Evolutionary conservation across 306 rosid genomes (phyloP).

Genomic region (Vicia faba): DNA sequence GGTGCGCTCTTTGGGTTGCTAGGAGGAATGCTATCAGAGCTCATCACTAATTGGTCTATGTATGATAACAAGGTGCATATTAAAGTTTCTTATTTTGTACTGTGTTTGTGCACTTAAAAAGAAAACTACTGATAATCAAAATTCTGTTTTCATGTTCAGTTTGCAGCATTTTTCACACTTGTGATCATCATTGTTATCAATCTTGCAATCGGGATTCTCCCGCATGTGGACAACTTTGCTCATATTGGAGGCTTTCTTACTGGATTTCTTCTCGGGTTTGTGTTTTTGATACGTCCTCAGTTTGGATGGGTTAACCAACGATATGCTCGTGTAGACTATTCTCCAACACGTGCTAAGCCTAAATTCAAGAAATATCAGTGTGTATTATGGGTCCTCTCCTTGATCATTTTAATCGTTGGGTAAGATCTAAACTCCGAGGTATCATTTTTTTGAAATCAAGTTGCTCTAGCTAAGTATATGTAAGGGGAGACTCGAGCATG

Average conservation of each 20-base stretch:
- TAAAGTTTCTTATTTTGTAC: slow-evolving; percentile 19
- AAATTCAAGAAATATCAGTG: slow-evolving; percentile 86
- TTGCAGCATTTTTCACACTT: slow-evolving; percentile 74
- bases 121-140: slow-evolving; percentile 21
- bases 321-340: slow-evolving; percentile 49
- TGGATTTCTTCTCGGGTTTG: slow-evolving; percentile 90
- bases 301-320: slow-evolving; percentile 87
- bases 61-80: slow-evolving; percentile 75
- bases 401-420: slow-evolving; percentile 75
- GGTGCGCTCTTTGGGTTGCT: slow-evolving; percentile 96
- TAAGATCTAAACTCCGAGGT: slow-evolving; percentile 42
- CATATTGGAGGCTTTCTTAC: slow-evolving; percentile 95
- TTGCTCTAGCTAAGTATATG: slow-evolving; percentile 7
- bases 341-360: slow-evolving; percentile 48
- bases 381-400: slow-evolving; percentile 75
- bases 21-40: slow-evolving; percentile 98
- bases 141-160: slow-evolving; percentile 49
- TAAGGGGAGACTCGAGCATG: too few species aligned
- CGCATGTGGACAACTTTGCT: slow-evolving; percentile 96
- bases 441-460: slow-evolving; percentile 16
- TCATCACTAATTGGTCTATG: slow-evolving; percentile 90
- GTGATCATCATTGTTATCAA: slow-evolving; percentile 75
- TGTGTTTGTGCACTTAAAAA: slow-evolving; percentile 11
- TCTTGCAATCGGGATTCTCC: slow-evolving; percentile 93
- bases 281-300: slow-evolving; percentile 94